Base-by-base conservation (phyloP, 1,284 basidiomycete species). In the Pyrrhoderma lamaoense region DNA sequence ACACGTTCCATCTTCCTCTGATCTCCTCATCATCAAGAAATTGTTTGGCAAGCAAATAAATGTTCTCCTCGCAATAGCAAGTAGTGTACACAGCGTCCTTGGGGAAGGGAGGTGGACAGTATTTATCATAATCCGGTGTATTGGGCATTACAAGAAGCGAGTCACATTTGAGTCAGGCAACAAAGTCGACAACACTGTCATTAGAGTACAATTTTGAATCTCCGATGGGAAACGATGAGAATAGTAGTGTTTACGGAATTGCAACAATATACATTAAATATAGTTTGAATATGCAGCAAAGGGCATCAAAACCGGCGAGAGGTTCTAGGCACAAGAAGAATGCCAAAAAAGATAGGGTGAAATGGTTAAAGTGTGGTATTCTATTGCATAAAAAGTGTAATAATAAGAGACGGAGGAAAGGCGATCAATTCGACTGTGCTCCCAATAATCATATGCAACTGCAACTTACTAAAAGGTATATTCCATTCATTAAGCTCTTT, bases 1-100 rank as follows among this genome's bases (percentile, higher is more conserved):
- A 79, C 44, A 72, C 61, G 39, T 78, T 70, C 78, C 80, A 82
- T 25, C 52, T 53, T 9, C 57, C 56, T 9, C 55, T 57, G 31
- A 69, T 58, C 2, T 58, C 56, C 21, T 61, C 52, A 49, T 65
- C 57, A 22, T 59, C 56, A 8, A 66, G 54, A 56, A 85, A 77
- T 1, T 59, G 60, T 43, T 74, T 62, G 8, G 71, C 72, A 1
- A 88, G 71, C 35, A 79, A 64, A 57, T 83, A 86, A 25, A 85
- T 67, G 62, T 88, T 88, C 64, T 88, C 86, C 68, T 88, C 85
- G 65, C 84, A 87, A 55, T 71, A 76, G 43, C 65, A 66, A 4
- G 66, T 63, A n/a, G 68, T 70, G 60, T 70, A 70, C n/a, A 60
- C 42, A 51, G 56, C 51, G 48, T 60, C 57, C 3, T 53, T 34